Evolutionary conservation across 2,329 filamentous ascomycete species (phyloP), one percentile per base, ranked within the genome.

Genomic region (Fusarium tuaranense): DNA sequence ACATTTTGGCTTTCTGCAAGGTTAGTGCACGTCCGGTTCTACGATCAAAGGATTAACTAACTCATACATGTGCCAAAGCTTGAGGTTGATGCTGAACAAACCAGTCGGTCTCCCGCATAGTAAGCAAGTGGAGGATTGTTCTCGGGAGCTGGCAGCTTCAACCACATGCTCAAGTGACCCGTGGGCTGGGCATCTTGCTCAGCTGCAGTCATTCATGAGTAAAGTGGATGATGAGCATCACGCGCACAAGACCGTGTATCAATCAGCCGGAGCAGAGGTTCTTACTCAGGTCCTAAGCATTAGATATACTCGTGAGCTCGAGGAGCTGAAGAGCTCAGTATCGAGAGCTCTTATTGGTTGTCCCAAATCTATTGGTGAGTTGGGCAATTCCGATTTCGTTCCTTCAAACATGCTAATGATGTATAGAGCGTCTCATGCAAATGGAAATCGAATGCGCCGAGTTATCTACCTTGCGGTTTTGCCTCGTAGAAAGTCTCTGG

Each of bases 1-100:
- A 38, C 60, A 16, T 63, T 36, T 41, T 63, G 60, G 60, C 41
- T 63, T n/a, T 63, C 60, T 25, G 16, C 14, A 18, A 46, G 60
- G 60, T 63, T 1, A 48, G 39, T 41, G 2, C 2, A 5, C 27
- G 5, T 20, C 7, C 1, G 9, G 3, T n/a, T 46, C 7, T 2
- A 16, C 3, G 18, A 22, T 14, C 27, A 12, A 22, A 13, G 12
- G 5, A 34, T 27, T 34, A 7, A 46, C 39, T 46, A 8, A 46
- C 39, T 44, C 3, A 32, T 27, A 27, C 38, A 7, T 34, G 22
- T 34, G 25, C 3, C 3, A 27, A 63, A 63, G 60, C 12, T 14
- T 63, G 20, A 22, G 41, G 7, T 6, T 25, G 7, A 36, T 48
- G 32, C 3, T 36, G 20, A 36, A 41, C 60, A 63, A 63, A 8